Evolutionary conservation across 192 early-diverging fungal genomes (phyloP).

Genomic region (Phlyctochytrium planicorne): DNA sequence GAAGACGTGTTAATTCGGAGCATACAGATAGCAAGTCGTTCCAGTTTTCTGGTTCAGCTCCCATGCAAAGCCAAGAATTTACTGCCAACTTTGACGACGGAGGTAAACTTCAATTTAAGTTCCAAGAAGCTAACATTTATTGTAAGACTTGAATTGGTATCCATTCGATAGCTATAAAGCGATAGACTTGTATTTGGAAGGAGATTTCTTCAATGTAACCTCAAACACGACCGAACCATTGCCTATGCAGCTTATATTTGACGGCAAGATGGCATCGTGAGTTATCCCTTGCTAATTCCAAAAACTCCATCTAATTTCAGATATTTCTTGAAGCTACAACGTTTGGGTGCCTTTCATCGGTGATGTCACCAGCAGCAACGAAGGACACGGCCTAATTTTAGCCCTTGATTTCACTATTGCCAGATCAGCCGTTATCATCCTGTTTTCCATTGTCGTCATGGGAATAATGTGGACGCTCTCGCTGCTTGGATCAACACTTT

Average conservation of each 20-base stretch:
- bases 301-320: too few relatives aligned
- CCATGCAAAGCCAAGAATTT: too few relatives aligned
- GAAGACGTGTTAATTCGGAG: too few relatives aligned
- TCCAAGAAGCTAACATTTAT: too few relatives aligned
- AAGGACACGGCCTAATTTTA: neutral
- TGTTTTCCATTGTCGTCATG: slow-evolving; percentile 26
- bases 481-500: slow-evolving; percentile 12
- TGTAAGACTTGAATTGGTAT: neutral
- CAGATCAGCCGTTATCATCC: slow-evolving; percentile 8
- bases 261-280: neutral
- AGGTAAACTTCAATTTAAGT: too few relatives aligned
- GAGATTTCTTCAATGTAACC: neutral
- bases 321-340: too few relatives aligned
- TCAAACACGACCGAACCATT: neutral
- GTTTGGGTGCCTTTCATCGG: neutral
- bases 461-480: slow-evolving; percentile 26
- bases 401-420: neutral
- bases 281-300: too few relatives aligned
- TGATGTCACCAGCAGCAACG: neutral
- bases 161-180: neutral
- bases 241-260: neutral
- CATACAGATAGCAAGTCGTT: too few relatives aligned
- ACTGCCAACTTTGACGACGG: too few relatives aligned
- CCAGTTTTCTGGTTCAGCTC: too few relatives aligned
- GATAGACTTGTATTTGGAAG: neutral